These are phyloP conservation scores for Corymbia calophylla DNA, from an alignment of 441 rosid genomes.

Conservation along the genomic window DNA sequence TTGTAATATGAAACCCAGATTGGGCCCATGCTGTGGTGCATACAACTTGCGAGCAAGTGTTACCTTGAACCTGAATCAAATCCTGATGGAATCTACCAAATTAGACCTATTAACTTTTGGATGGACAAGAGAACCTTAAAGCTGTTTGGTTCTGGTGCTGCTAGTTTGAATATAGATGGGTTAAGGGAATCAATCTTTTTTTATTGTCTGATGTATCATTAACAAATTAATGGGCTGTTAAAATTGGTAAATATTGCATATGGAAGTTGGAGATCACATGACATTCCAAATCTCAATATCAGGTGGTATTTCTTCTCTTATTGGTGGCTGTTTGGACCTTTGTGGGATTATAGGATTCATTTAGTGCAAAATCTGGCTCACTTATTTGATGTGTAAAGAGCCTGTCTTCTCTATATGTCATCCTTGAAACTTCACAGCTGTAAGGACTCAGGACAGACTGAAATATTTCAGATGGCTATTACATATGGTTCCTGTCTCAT, in stretches of 20 bases:
- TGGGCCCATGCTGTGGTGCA: neutral
- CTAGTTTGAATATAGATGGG: neutral
- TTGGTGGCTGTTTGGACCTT: neutral
- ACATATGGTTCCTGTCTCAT: neutral
- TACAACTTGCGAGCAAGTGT: neutral
- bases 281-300: neutral
- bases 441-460: neutral
- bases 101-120: neutral
- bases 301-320: neutral
- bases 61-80: neutral
- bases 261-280: neutral
- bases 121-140: neutral
- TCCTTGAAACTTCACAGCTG: neutral
- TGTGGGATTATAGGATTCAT: neutral
- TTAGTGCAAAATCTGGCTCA: neutral
- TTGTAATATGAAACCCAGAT: neutral
- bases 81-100: neutral
- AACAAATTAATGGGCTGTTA: neutral
- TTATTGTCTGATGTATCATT: neutral
- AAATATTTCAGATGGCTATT: neutral
- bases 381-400: neutral
- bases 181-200: neutral
- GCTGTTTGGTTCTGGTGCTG: neutral
- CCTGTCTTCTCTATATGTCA: neutral
- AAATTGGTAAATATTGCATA: neutral